Base-by-base conservation (phyloP, 495 filamentous ascomycete species). In the Lophium mytilinum region DNA sequence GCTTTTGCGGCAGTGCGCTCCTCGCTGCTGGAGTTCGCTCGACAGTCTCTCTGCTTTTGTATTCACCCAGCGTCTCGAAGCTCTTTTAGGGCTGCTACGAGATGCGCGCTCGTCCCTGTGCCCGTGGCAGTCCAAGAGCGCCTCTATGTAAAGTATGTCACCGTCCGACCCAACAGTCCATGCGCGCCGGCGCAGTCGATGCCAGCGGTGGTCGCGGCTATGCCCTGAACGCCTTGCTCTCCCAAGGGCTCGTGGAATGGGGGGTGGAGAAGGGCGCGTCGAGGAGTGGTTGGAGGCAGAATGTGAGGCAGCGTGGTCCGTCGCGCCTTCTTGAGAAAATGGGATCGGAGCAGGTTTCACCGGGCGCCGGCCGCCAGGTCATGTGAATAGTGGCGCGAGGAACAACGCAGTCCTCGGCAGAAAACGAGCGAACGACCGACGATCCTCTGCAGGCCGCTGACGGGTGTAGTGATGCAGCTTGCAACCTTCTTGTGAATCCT, bases 71-170 rank as follows among this genome's bases (percentile, higher is more conserved):
- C 6, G 6, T 30, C 24, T 30, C 24, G 6, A 2, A 30, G 24
- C 24, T 30, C 24, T 50, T 33, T 30, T 34, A 34, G 11, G 24
- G 8, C 47, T 24, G 17, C 47, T 9, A 50, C 47, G 18, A 19
- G 21, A 7, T 50, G 47, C 24, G 19, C 30, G 15, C 15, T 21
- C 30, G 24, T n/a, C 21, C n/a, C 18, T 11, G 15, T 24, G 47
- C 10, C 15, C 11, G 10, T 21, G 21, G 47, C 47, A 42, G 24
- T 42, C 14, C 39, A 45, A 42, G 49, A 50, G 48, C 48, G 21
- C 57, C 50, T 34, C 57, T 54, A 53, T 43, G 15, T 43, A 50
- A 42, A 18, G 45, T 24, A 34, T 60, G 51, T 60, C 46, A 54
- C 21, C 21, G 45, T 40, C 36, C n/a, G 21, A 39, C 42, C 51